Base-by-base conservation (phyloP, 2,329 filamentous ascomycete species). In the Hortaea sp. region DNA sequence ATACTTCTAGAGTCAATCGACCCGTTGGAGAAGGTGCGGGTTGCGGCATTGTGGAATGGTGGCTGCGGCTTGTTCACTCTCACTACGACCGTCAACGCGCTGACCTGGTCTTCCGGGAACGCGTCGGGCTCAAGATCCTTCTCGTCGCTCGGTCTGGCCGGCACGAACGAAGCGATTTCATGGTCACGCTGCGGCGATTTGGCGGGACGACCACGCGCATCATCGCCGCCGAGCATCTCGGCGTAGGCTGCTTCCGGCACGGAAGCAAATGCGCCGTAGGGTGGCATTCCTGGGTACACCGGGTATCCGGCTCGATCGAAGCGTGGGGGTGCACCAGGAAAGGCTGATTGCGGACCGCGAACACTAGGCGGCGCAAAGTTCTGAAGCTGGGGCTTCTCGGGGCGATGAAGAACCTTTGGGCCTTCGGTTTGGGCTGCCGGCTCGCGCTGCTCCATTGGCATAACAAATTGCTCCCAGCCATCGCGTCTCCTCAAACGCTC, bases 401-500 rank as follows among this genome's bases (percentile, higher is more conserved):
- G 69, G 11, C 61, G 62, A 41, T 64, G 66, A 7, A 70, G 54
- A 48, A 68, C 66, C 34, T 69, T 63, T n/a, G 79, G 78, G 6
- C 88, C 88, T 12, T 84, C 77, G 57, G 84, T 85, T 61, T 84
- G 85, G 35, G 85, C 86, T 13, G 78, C 75, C 38, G 80, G 73
- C 55, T 88, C 80, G 51, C 90, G 82, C 51, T 87, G 78, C 9
- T 81, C 76, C 60, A 81, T 73, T 1, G 78, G 76, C 48, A 94
- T 68, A 13, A 95, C 77, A 73, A 87, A 97, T 54, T 82, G 79
- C 54, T 84, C 75, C 87, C 88, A 95, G 28, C 79, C 81, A 13
- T 87, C 76, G 28, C 78, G 77, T 49, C 80, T 78, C 43, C 92
- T 84, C 40, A 97, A 65, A 39, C 88, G 78, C 63, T 95, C 88